Conservation (phyloP, 306 rosid genomes). For the Gleditsia sinensis region DNA sequence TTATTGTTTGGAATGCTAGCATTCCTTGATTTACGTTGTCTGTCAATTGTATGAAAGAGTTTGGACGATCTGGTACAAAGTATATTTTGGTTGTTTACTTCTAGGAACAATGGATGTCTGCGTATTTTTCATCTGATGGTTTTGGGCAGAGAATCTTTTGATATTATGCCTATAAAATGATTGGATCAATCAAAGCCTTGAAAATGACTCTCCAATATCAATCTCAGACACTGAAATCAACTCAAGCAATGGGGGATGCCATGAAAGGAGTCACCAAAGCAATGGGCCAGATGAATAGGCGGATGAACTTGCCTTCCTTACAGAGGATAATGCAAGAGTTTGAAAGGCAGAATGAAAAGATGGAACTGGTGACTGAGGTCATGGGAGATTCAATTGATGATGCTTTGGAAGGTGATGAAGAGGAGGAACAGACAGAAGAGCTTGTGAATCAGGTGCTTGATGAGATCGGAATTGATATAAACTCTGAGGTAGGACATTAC, state of each 20-base stretch:
- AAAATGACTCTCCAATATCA: constrained; percentile 17
- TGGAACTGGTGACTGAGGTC: constrained; percentile 64
- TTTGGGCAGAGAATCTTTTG: neutral
- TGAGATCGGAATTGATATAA: constrained; percentile 63
- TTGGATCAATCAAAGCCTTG: constrained; percentile 2
- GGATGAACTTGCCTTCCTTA: constrained; percentile 69
- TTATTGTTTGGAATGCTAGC: neutral
- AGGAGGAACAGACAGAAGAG: constrained; percentile 70
- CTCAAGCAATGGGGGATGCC: constrained; percentile 83
- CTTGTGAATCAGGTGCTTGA: constrained; percentile 74
- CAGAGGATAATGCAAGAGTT: constrained; percentile 75
- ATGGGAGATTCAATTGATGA: constrained; percentile 77
- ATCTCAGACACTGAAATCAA: constrained; percentile 65
- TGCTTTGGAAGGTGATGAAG: constrained; percentile 73
- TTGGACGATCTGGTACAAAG: neutral
- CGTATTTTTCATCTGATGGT: neutral
- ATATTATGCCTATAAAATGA: neutral
- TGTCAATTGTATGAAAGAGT: neutral
- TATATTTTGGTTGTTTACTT: neutral
- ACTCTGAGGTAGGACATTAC: constrained; percentile 62
- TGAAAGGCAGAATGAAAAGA: constrained; percentile 73
- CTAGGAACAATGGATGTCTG: neutral
- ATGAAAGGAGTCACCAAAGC: constrained; percentile 82
- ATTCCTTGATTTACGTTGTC: neutral
- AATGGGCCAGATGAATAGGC: constrained; percentile 73